Percentiles rank a stretch among this genome's conserved stretches.
Evolutionary conservation across 805 yeast genomes (phyloP).

Genomic region (Metschnikowia cubensis): DNA sequence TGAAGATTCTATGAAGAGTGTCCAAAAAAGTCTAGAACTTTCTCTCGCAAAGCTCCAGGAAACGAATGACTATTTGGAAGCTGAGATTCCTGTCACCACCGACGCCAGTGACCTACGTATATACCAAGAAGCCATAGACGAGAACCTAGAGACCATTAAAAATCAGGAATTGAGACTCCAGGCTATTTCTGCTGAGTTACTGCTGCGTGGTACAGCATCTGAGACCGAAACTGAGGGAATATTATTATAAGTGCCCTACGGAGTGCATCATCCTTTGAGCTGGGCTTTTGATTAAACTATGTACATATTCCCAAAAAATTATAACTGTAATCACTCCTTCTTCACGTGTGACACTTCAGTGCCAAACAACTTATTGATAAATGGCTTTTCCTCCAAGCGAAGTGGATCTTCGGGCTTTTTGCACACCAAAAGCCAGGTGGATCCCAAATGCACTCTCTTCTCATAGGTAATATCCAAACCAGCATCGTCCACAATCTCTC

Average conservation of each 20-base stretch:
- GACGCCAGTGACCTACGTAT: conserved; percentile 45
- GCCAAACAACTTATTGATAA: conserved; percentile 40
- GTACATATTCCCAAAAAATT: not conserved
- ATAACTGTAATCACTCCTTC: conserved; percentile 7
- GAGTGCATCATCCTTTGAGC: not conserved
- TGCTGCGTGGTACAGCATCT: conserved; percentile 30
- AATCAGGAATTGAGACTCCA: conserved; percentile 48
- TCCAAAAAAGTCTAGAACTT: conserved; percentile 19
- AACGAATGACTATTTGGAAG: conserved; percentile 47
- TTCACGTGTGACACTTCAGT: conserved; percentile 28
- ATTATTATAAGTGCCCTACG: conserved; percentile 4
- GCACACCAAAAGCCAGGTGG: conserved; percentile 83
- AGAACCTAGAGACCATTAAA: conserved; percentile 50
- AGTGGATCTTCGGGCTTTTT: conserved; percentile 67
- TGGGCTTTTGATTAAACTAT: not conserved
- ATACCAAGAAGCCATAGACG: conserved; percentile 52
- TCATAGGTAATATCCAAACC: conserved; percentile 81
- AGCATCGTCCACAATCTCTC: conserved; percentile 76
- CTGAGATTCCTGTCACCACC: conserved; percentile 30
- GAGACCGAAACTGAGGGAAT: conserved; percentile 7
- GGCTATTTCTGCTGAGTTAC: conserved; percentile 45
- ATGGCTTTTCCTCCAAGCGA: conserved; percentile 41
- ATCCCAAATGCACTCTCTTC: conserved; percentile 81
- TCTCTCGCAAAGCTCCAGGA: conserved; percentile 38
- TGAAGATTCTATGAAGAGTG: conserved; percentile 30